Conservation (phyloP, 2,329 filamentous ascomycete species). For the Aureobasidium musti region DNA sequence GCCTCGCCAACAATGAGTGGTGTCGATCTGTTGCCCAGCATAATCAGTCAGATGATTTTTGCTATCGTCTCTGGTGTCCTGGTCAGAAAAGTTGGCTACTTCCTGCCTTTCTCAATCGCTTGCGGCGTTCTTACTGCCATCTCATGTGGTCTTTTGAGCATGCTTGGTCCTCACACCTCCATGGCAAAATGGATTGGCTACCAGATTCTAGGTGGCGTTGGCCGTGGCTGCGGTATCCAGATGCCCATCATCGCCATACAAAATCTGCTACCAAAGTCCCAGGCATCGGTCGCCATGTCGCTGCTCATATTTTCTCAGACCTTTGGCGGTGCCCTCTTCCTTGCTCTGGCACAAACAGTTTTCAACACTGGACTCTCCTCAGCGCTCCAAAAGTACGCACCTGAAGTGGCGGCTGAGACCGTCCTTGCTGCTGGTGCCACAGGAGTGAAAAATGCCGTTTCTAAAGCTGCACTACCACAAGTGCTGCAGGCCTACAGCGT, state of each 20-base stretch:
- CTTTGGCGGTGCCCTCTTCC: constrained; percentile 40
- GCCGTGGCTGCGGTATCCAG: constrained; percentile 52
- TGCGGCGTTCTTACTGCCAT: constrained; percentile 33
- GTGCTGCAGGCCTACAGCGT: constrained; percentile 67
- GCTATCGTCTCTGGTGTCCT: constrained; percentile 34
- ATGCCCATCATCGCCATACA: constrained; percentile 55
- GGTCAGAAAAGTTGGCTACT: constrained; percentile 33
- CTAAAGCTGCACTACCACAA: constrained; percentile 51
- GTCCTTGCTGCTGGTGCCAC: constrained; percentile 59
- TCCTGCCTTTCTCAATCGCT: constrained; percentile 34
- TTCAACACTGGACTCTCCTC: constrained; percentile 34
- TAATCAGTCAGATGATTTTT: constrained; percentile 31
- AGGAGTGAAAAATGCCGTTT: constrained; percentile 59
- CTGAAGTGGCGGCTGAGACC: constrained; percentile 46
- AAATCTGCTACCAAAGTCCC: constrained; percentile 35
- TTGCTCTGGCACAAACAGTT: constrained; percentile 39
- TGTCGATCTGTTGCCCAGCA: constrained; percentile 33
- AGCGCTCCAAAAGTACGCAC: constrained; percentile 31
- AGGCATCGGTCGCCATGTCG: constrained; percentile 38
- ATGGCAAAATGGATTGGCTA: constrained; percentile 56
- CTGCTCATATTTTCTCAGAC: constrained; percentile 40
- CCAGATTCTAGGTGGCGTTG: constrained; percentile 54
- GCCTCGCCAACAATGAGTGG: constrained; percentile 35
- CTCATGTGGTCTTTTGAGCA: constrained; percentile 36
- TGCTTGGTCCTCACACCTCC: constrained; percentile 45